Percentiles rank a stretch among this genome's conserved stretches.
Evolutionary conservation across 2,329 filamentous ascomycete species (phyloP).

Genomic region (Fusarium multiceps): DNA sequence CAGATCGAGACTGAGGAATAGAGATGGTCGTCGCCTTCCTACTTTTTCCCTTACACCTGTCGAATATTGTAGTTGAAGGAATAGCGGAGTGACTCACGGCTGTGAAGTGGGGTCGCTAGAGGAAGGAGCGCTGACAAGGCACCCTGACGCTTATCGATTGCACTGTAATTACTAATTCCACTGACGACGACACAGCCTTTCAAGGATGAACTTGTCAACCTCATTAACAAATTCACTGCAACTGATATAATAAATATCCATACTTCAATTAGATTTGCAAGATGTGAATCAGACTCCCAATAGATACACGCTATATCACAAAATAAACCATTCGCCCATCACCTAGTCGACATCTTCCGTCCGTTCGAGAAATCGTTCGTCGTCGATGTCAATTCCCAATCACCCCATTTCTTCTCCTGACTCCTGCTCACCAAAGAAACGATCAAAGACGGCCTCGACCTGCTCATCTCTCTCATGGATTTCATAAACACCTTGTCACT

Average conservation of each 20-base stretch:
- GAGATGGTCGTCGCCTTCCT: not conserved
- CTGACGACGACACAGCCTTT: too few relatives aligned
- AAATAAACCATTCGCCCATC: not conserved
- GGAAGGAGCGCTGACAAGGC: too few relatives aligned
- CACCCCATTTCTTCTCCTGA: slow-evolving; percentile 26
- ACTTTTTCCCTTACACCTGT: not conserved
- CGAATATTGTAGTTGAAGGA: not conserved
- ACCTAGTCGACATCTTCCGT: not conserved
- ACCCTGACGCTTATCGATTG: too few relatives aligned
- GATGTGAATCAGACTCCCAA: not conserved
- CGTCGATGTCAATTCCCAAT: slow-evolving; percentile 15
- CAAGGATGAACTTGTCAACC: too few relatives aligned
- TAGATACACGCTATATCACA: not conserved
- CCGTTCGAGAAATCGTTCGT: slow-evolving; percentile 16
- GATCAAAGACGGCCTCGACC: slow-evolving; percentile 5
- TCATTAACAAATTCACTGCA: too few relatives aligned
- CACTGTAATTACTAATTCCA: too few relatives aligned
- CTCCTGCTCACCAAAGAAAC: not conserved
- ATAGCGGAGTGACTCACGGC: not conserved
- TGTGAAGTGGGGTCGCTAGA: too few relatives aligned
- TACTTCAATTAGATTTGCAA: not conserved
- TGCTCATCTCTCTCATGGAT: slow-evolving; percentile 19
- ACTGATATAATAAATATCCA: too few relatives aligned
- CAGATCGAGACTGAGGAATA: not conserved
- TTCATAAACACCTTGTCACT: slow-evolving; percentile 22